These are phyloP conservation scores for Solanum tarijense DNA, from an alignment of 257 asterid genomes.

Conservation along the genomic window DNA sequence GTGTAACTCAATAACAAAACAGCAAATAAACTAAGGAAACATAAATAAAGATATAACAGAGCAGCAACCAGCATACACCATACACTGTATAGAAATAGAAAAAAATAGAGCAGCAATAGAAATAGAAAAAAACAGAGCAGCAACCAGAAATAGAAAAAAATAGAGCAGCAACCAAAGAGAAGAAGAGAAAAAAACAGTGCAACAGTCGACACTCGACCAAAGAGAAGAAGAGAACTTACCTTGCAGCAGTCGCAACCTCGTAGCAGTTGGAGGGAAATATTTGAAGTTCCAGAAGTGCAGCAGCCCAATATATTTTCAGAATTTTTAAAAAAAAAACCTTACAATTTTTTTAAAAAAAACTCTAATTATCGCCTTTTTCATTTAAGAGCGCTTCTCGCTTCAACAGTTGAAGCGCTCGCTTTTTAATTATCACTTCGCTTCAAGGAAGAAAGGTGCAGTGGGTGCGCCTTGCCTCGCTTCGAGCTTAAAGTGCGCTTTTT, in stretches of 20 bases:
- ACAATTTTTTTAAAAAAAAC: too few relatives aligned
- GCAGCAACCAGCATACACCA: neutral
- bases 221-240: neutral
- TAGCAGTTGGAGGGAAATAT: neutral
- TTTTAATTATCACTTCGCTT: neutral
- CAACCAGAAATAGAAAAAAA: too few relatives aligned
- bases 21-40: neutral
- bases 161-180: too few relatives aligned
- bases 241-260: neutral
- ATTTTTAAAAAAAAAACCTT: too few relatives aligned
- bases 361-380: neutral
- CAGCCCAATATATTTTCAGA: too few relatives aligned
- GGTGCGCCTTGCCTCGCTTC: neutral
- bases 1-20: neutral
- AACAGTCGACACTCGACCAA: too few relatives aligned
- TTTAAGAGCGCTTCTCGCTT: neutral
- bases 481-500: neutral
- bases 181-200: too few relatives aligned
- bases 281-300: too few relatives aligned
- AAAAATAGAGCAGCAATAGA: neutral
- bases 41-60: neutral
- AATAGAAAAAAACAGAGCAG: neutral
- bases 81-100: too few relatives aligned
- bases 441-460: neutral
- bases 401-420: neutral